A percentile compares a stretch with the other conserved stretches of the same genome.
phyloP scores from a whole-genome alignment of 2,329 filamentous ascomycete genomes.

The Colletotrichum abscissum region DNA sequence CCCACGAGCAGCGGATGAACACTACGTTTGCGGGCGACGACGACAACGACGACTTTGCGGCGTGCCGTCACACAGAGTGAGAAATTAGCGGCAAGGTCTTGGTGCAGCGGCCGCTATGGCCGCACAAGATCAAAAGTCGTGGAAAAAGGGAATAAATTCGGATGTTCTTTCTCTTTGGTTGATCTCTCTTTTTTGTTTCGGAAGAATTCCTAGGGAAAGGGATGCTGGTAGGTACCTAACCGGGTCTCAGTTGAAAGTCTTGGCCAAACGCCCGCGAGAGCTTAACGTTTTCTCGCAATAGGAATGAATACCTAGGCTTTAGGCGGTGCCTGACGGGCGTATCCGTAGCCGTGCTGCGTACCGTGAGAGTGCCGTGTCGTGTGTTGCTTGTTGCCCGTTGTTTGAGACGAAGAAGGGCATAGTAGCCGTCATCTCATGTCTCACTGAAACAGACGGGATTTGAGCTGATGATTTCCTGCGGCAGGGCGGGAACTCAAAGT shows the following conservation, averaged over 20 bases:
- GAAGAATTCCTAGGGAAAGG: not conserved
- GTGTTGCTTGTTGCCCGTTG: conserved; percentile 9
- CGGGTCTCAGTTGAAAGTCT: conserved; percentile 11
- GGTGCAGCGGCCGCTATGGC: not conserved
- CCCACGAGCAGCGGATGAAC: conserved; percentile 6
- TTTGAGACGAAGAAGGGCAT: conserved; percentile 11
- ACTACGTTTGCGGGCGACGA: conserved; percentile 11
- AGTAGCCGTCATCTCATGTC: conserved; percentile 28
- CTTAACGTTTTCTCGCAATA: not conserved
- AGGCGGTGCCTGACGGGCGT: not conserved
- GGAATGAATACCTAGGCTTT: conserved; percentile 6
- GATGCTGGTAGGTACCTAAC: conserved; percentile 1
- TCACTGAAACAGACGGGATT: conserved; percentile 27
- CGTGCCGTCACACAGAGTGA: not conserved
- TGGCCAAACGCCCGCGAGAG: not conserved
- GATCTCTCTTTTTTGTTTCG: not conserved
- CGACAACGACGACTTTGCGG: not conserved
- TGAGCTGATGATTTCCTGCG: conserved; percentile 13
- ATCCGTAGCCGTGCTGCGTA: not conserved
- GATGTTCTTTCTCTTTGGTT: not conserved
- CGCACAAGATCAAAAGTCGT: not conserved
- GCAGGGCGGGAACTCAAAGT: conserved; percentile 21
- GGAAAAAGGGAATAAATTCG: not conserved
- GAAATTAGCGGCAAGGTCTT: not conserved
- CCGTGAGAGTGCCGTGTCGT: not conserved